phyloP scores from a whole-genome alignment of 768 basidiomycete species.

The Galerina sulciceps region DNA sequence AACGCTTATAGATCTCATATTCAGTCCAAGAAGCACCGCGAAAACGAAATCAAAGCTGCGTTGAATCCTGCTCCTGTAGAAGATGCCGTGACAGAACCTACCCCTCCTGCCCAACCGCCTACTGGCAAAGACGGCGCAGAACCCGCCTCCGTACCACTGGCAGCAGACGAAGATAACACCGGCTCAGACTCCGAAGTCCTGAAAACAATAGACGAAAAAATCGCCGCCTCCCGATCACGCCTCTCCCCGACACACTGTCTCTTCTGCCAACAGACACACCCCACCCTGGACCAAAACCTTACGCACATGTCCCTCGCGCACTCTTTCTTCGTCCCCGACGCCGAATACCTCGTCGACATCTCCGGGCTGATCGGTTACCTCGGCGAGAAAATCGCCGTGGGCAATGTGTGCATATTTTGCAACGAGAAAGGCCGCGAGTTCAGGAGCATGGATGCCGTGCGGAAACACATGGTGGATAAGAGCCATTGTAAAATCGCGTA shows the following conservation, averaged over 20 bases:
- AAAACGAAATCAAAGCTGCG: slow-evolving; percentile 63
- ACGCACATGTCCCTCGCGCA: slow-evolving; percentile 87
- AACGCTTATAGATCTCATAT: slow-evolving; percentile 90
- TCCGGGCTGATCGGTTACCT: slow-evolving; percentile 83
- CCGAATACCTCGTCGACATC: slow-evolving; percentile 85
- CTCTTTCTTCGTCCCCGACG: slow-evolving; percentile 96
- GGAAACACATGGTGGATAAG: slow-evolving; percentile 97
- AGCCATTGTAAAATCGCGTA: slow-evolving; percentile 96
- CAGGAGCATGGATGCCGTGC: slow-evolving; percentile 81
- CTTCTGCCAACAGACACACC: slow-evolving; percentile 70
- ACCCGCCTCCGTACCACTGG: not conserved
- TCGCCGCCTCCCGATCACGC: slow-evolving; percentile 69
- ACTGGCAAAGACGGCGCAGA: not conserved
- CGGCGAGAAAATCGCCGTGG: slow-evolving; percentile 92
- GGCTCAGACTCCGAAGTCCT: slow-evolving; percentile 47
- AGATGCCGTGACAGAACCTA: not conserved
- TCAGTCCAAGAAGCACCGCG: slow-evolving; percentile 87
- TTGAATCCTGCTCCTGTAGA: slow-evolving; percentile 13
- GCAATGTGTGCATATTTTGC: slow-evolving; percentile 92
- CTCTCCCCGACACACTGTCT: slow-evolving; percentile 76
- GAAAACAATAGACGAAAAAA: slow-evolving; percentile 72
- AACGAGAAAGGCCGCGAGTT: slow-evolving; percentile 83
- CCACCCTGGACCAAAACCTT: slow-evolving; percentile 67
- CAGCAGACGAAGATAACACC: slow-evolving; percentile 17
- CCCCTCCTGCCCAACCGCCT: not conserved